A percentile compares a stretch with the other conserved stretches of the same genome.
Evolutionary conservation across 495 filamentous ascomycete species (phyloP).

Genomic region (Trypethelium eluteriae): DNA sequence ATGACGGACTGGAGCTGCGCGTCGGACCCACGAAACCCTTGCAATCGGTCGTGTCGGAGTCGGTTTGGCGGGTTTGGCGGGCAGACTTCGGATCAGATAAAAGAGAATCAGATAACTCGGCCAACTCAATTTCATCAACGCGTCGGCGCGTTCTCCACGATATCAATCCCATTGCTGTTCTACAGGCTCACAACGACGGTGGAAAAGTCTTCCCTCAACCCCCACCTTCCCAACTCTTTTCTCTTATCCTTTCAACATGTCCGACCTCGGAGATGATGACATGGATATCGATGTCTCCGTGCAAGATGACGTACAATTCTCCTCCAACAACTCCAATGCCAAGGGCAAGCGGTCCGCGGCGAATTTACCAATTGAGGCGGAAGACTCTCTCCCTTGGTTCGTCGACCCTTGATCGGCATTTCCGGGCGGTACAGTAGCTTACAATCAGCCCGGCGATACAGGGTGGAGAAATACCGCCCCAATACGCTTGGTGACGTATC

Average conservation of each 20-base stretch:
- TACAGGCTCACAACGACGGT: background rate
- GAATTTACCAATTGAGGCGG: constrained; percentile 86
- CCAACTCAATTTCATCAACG: constrained; percentile 6
- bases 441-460: constrained; percentile 30
- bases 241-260: constrained; percentile 26
- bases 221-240: background rate
- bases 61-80: background rate
- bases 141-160: background rate
- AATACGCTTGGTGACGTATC: constrained; percentile 83
- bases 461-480: constrained; percentile 98
- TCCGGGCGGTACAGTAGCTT: background rate
- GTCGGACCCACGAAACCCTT: background rate
- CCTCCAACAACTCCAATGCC: constrained; percentile 50
- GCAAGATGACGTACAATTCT: constrained; percentile 50
- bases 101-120: constrained; percentile 4
- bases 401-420: constrained; percentile 11
- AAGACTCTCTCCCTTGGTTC: constrained; percentile 91
- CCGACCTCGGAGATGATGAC: constrained; percentile 39
- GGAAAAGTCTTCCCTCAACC: background rate
- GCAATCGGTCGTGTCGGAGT: too few species aligned
- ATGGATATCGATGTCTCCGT: constrained; percentile 63
- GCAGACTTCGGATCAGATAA: constrained; percentile 12
- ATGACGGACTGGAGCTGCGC: background rate
- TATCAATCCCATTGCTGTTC: background rate
- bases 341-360: constrained; percentile 89